A percentile compares a stretch with the other conserved stretches of the same genome.
These are phyloP conservation scores for Ceratobasidium theobromae DNA, from an alignment of 1,284 basidiomycete species.

Conservation along the genomic window DNA sequence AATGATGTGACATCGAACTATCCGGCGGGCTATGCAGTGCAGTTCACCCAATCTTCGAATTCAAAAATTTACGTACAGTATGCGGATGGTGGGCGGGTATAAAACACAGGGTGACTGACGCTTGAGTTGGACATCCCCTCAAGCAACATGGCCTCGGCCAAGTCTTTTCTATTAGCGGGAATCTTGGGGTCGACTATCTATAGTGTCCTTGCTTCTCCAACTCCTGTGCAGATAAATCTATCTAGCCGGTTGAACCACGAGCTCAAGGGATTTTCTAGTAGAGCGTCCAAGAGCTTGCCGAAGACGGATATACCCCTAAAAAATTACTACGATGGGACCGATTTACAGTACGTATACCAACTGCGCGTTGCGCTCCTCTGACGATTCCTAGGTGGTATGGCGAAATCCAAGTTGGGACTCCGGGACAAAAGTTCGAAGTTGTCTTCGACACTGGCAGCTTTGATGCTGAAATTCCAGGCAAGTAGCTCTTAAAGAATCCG, in stretches of 20 bases:
- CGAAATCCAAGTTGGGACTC: slow-evolving; percentile 36
- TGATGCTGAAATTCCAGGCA: slow-evolving; percentile 18
- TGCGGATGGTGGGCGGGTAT: no score
- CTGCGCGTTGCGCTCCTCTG: background rate
- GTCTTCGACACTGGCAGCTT: slow-evolving; percentile 37
- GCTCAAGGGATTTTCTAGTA: background rate
- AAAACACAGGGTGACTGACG: no score
- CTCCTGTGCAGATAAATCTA: background rate
- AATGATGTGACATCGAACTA: background rate
- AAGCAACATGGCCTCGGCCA: background rate
- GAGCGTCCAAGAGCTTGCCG: background rate
- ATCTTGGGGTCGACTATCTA: background rate
- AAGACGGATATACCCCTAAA: slow-evolving; percentile 23
- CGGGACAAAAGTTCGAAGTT: slow-evolving; percentile 34
- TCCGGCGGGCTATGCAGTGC: no score
- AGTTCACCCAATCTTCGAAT: no score
- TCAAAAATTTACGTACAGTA: no score
- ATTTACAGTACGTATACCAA: slow-evolving; percentile 35
- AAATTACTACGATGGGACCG: slow-evolving; percentile 35
- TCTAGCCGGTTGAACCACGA: background rate
- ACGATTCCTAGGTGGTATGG: slow-evolving; percentile 35
- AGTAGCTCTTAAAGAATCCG: background rate
- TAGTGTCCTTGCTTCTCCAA: background rate
- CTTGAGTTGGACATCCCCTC: no score
- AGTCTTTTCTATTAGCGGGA: background rate